Conservation (phyloP, 2,329 filamentous ascomycete species). For the Cladosporium phlei region DNA sequence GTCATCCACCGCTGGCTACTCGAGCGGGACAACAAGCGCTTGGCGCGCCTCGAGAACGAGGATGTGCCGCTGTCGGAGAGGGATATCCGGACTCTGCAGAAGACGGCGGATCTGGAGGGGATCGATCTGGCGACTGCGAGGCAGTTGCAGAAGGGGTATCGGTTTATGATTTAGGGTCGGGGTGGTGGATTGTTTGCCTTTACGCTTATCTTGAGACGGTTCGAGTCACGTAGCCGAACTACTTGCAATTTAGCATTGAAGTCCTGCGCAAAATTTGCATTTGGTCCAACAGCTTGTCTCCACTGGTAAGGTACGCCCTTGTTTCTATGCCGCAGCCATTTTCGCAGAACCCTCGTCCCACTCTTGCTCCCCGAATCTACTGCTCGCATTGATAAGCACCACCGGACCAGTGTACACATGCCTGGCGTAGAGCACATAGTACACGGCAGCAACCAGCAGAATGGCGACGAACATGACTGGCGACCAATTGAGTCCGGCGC, state of each 20-base stretch:
- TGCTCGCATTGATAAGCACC: background rate
- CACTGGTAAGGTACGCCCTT: too few species aligned
- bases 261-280: too few species aligned
- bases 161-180: conserved; percentile 44
- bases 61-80: conserved; percentile 43
- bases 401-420: conserved; percentile 13
- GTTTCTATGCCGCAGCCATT: too few species aligned
- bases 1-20: conserved; percentile 28
- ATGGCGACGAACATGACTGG: conserved; percentile 7
- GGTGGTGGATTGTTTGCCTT: background rate
- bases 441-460: conserved; percentile 9
- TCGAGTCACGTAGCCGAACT: too few species aligned
- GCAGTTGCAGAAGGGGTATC: conserved; percentile 51
- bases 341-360: too few species aligned
- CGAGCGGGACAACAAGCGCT: conserved; percentile 44
- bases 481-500: conserved; percentile 11
- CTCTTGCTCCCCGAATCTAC: too few species aligned
- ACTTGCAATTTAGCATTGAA: too few species aligned
- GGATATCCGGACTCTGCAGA: conserved; percentile 45
- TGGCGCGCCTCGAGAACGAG: conserved; percentile 48
- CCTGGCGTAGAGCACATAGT: conserved; percentile 12
- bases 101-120: conserved; percentile 50
- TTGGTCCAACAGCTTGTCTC: too few species aligned
- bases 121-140: conserved; percentile 48
- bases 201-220: too few species aligned